Evolutionary conservation across 2,329 filamentous ascomycete species (phyloP).

Genomic region (Phymatotrichopsis omnivora): DNA sequence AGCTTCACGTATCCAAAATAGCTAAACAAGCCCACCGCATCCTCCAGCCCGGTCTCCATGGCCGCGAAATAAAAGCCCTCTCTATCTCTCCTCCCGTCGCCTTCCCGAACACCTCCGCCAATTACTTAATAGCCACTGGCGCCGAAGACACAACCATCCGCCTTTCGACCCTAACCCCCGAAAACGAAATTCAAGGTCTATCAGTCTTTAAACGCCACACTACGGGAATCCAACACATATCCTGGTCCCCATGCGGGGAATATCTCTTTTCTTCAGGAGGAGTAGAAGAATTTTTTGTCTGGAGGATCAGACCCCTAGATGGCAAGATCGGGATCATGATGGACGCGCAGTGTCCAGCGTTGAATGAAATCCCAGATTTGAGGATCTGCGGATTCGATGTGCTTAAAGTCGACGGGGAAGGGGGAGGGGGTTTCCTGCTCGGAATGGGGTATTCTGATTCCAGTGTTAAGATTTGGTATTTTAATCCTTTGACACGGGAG

Average conservation of each 20-base stretch:
- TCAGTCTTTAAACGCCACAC: slow-evolving; percentile 66
- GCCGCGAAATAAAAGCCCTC: slow-evolving; percentile 67
- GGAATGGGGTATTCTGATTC: slow-evolving; percentile 79
- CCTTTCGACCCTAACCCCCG: slow-evolving; percentile 43
- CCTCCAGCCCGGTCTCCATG: slow-evolving; percentile 60
- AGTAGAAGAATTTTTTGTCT: slow-evolving; percentile 80
- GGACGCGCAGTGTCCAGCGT: slow-evolving; percentile 40
- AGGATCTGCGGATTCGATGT: slow-evolving; percentile 26
- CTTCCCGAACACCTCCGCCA: slow-evolving; percentile 20
- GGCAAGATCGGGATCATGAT: slow-evolving; percentile 46
- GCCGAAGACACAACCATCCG: slow-evolving; percentile 66
- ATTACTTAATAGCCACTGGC: slow-evolving; percentile 57
- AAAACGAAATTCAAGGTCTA: slow-evolving; percentile 1
- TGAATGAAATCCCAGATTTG: slow-evolving; percentile 40
- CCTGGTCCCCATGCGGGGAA: slow-evolving; percentile 56
- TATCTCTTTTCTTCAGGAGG: slow-evolving; percentile 81
- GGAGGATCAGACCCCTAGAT: slow-evolving; percentile 53
- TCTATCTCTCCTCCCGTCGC: slow-evolving; percentile 38
- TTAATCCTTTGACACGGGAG: slow-evolving; percentile 28
- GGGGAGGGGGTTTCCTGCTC: slow-evolving; percentile 44
- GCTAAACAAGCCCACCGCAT: not conserved
- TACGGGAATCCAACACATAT: slow-evolving; percentile 70
- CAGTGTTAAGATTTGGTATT: slow-evolving; percentile 47
- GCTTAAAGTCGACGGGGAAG: slow-evolving; percentile 23
- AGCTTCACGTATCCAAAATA: not conserved